Evolutionary conservation across 2,329 filamentous ascomycete genomes (phyloP), one percentile per base, ranked within the genome.

Genomic region (Hypoxylon sp.): DNA sequence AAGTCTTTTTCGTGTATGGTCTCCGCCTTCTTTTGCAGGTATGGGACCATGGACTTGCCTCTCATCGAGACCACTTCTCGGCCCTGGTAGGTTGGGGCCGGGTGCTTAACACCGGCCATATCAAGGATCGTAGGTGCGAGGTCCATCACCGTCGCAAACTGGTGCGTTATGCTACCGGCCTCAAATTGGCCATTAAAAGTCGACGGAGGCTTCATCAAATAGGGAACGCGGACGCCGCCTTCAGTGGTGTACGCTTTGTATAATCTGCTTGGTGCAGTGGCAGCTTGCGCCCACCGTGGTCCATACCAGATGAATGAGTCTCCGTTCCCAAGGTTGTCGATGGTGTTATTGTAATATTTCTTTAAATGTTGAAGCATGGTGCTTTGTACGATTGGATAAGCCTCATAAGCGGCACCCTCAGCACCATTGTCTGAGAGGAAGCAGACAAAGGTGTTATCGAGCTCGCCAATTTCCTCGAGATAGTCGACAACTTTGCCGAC

Each of bases 371-470:
- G 62, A 2, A 83, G 80, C 71, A 87, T 82, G 67, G 87, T 84
- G 23, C 80, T 81, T 48, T 83, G 83, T 3, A 88, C 82, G 57
- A 88, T 84, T 0, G 87, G 87, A 56, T 85, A 83, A 3, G 87
- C 85, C 70, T 89, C 86, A 67, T 87, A 86, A 1, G 82, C 82
- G 14, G 84, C 85, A 9, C 87, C 87, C 69, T 89, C 87, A 9
- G 87, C 87, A 2, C 87, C 87, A 65, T 90, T 90, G 75, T 90
- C 87, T 0, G 82, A 86, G 79, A 89, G 84, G 80, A 90, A 90
- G 71, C 84, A 82, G 53, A 90, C 81, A 65, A 90, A 86, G 1
- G 88, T 90, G 74, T 90, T 88, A 67, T 90, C 87, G 0, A 87
- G 79, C 72, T 90, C 87, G 60, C 82, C 85, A 1, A 82, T 85